Evolutionary conservation across 768 basidiomycete genomes (phyloP).

Genomic region (Strobilomyces dryophilus): DNA sequence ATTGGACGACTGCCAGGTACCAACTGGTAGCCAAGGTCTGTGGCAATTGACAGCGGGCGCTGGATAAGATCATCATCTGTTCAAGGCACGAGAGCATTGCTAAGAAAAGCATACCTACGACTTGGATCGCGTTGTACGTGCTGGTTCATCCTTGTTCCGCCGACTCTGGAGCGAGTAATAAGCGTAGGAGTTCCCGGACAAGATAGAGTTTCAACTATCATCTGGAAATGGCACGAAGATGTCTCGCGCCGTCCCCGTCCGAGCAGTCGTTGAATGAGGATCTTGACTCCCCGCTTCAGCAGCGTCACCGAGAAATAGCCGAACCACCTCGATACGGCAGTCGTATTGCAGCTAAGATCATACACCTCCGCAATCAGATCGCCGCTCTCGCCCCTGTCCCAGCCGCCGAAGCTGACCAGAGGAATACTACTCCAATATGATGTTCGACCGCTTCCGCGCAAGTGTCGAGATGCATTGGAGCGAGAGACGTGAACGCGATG

Average conservation of each 20-base stretch:
- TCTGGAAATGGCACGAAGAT: conserved; percentile 14
- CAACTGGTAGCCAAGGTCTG: too few species aligned
- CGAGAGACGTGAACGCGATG: conserved; percentile 9
- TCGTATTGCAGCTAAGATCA: conserved; percentile 20
- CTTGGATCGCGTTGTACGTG: too few species aligned
- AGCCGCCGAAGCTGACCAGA: conserved; percentile 14
- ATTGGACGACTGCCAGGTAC: too few species aligned
- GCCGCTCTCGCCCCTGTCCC: conserved; percentile 21
- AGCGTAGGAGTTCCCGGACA: too few species aligned
- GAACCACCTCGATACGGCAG: conserved; percentile 9
- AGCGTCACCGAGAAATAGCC: background rate
- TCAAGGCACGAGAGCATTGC: too few species aligned
- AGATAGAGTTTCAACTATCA: conserved; percentile 18
- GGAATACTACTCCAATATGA: too few species aligned
- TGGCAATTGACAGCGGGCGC: too few species aligned
- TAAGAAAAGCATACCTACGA: too few species aligned
- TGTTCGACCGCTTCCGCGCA: conserved; percentile 19
- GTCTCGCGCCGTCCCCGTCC: too few species aligned
- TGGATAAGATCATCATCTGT: too few species aligned
- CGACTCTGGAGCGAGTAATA: too few species aligned
- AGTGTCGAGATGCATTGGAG: conserved; percentile 18
- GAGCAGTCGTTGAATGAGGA: background rate
- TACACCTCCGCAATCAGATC: conserved; percentile 18
- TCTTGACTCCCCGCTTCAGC: background rate
- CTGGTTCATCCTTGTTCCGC: too few species aligned